Evolutionary conservation across 139 green algal genomes (phyloP), one percentile per base, ranked within the genome.

Genomic region (Chlorella sp.): DNA sequence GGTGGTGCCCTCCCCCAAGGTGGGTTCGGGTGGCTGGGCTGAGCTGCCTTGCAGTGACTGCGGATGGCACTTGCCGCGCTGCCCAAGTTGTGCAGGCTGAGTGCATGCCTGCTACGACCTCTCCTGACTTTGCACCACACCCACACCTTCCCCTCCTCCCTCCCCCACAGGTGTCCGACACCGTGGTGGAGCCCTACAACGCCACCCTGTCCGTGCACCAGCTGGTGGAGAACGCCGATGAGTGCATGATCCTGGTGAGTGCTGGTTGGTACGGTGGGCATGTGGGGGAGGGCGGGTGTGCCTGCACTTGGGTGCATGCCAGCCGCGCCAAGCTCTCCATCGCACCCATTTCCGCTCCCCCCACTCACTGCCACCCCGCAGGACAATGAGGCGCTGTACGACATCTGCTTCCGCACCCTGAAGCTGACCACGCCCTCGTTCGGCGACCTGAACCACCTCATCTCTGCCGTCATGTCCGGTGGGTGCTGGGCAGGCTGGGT

Each of bases 171-270:
- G 93, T 99, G 91, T 99, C 97, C 38, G 98, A 99, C 93, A 99
- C 97, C 18, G 98, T 99, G 47, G 98, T 99, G 73, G 98, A 99
- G 94, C 98, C 98, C 74, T 99, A 99, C 95, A 99, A 99, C 86
- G 98, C 97, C 86, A 99, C 98, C 64, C 94, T 99, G 74, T 99
- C 98, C 23, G 97, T 99, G 13, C 98, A 99, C 90, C 98, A 99
- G 93, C 91, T 99, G 90, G 98, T 99, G 69, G 98, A 99, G 95
- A 99, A 99, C 82, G 98, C 98, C 39, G 98, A 99, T 80, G 98
- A 99, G 94, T 99, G 97, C 93, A 98, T 99, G 95, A 95, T 99
- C 57, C 93, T 99, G 2, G 28, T 60, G 51, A 21, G 51, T 60
- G 11, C 51, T 60, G 51, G 51, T n/a, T n/a, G n/a, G n/a, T n/a